Base-by-base conservation (phyloP, 495 filamentous ascomycete species). In the Corynascus novoguineensis region DNA sequence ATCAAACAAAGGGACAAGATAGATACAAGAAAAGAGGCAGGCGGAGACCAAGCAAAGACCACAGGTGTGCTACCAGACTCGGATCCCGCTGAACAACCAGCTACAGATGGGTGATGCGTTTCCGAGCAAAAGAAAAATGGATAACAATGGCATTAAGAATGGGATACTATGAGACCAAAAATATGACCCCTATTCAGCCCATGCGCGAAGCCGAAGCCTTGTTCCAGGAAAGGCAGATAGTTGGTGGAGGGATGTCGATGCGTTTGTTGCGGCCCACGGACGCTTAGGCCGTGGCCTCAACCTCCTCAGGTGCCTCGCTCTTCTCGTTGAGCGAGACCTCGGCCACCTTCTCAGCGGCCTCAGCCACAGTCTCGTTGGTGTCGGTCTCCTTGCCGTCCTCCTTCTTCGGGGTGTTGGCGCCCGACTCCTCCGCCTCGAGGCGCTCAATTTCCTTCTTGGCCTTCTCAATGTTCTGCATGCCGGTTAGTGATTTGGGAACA, bases 381-480 rank as follows among this genome's bases (percentile, higher is more conserved):
- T 53, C 52, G 29, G 32, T 27, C 41, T 82, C 52, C 49, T 85
- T 78, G 63, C 84, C 87, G 40, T 76, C 74, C 58, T 90, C 81
- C 44, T 79, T 73, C 70, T 89, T 87, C 53, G 11, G 72, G 67
- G 34, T 73, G 73, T 24, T 76, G 47, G 38, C 8, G 55, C 55
- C 55, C 0, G 55, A 58, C 57, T 80, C 80, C 61, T 81, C 80
- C 15, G 80, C 77, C 64, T 83, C 81, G n/a, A 85, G 70, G 21
- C 75, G 73, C 68, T 81, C 81, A 48, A 86, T 80, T 60, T 86
- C 83, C 59, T 83, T 83, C 71, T 81, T 77, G 34, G 82, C 82
- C 64, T 85, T 89, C 19, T 87, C 86, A 14, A 95, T 88, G 70
- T 89, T 97, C 73, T 92, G 82, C 70, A 73, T 3, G 64, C 58